Base-by-base conservation (phyloP, 768 basidiomycete species). In the Phaffia australis region DNA sequence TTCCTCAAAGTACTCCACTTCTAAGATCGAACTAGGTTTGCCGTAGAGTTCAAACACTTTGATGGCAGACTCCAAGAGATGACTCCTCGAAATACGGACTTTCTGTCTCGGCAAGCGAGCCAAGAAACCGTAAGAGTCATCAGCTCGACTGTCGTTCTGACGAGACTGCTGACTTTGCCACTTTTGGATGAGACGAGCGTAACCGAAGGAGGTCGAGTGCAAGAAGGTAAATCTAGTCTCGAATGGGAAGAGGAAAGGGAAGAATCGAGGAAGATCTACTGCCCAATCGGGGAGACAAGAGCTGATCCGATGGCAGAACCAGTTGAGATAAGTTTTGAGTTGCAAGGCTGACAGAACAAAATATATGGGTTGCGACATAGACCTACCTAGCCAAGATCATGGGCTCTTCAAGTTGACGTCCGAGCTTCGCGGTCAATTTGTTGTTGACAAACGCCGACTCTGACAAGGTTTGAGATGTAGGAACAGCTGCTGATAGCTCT, bases 1-100 rank as follows among this genome's bases (percentile, higher is more conserved):
- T 79, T 99, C 95, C 73, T 95, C 91, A 73, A 97, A 97, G 78
- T 97, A 98, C 78, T 99, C 93, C 60, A 98, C 91, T 75, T 99
- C 95, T 51, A 99, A 82, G 25, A 97, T 84, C 0, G 91, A 91
- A 4, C 87, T 88, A 1, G 89, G 91, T 0, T 89, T 89, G 1
- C 95, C 95, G 72, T 97, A 99, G 14, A 79, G 72, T 59, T 98
- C 83, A 74, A 94, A 92, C 11, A 93, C 89, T 76, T 97, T 97
- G 73, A 93, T 86, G 0, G 91, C 92, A 23, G 92, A 94, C 75
- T 98, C 94, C 25, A 99, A 81, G 32, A 98, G 86, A 73, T 94
- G 89, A 70, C 89, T 88, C 66, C 95, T 83, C 19, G 92, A 93
- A 70, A 99, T 94, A 42, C 95, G 84, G 65, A 99, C 92, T 77